phyloP scores from a whole-genome alignment of 2,329 filamentous ascomycete species.

The Alternaria brassicae region DNA sequence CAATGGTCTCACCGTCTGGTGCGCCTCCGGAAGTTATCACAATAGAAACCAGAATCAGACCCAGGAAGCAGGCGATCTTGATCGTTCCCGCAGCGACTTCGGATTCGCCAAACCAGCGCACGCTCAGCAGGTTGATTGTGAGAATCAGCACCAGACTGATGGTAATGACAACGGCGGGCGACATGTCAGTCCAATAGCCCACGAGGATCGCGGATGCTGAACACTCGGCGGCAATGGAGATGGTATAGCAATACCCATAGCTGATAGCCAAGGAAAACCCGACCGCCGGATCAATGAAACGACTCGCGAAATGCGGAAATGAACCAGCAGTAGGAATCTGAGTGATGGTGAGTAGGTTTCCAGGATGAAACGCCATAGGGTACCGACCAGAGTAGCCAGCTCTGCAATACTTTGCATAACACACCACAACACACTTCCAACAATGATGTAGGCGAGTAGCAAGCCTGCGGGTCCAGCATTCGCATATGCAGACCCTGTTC shows the following conservation, averaged over 20 bases:
- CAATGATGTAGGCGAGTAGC: slow-evolving; percentile 64
- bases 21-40: slow-evolving; percentile 51
- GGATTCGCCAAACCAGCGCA: slow-evolving; percentile 59
- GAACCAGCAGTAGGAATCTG: slow-evolving; percentile 55
- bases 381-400: slow-evolving; percentile 56
- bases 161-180: slow-evolving; percentile 62
- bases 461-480: slow-evolving; percentile 57
- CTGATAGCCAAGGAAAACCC: slow-evolving; percentile 60
- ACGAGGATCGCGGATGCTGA: slow-evolving; percentile 50
- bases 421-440: slow-evolving; percentile 61
- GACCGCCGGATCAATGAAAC: slow-evolving; percentile 68
- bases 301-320: slow-evolving; percentile 67
- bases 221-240: slow-evolving; percentile 58
- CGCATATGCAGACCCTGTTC: slow-evolving; percentile 28
- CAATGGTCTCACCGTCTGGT: slow-evolving; percentile 64
- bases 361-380: not conserved
- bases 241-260: slow-evolving; percentile 56
- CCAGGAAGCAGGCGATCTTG: slow-evolving; percentile 49
- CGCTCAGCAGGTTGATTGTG: slow-evolving; percentile 60
- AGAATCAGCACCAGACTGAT: slow-evolving; percentile 61
- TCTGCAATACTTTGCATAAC: slow-evolving; percentile 70
- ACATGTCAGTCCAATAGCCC: slow-evolving; percentile 55
- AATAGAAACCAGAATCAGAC: slow-evolving; percentile 31
- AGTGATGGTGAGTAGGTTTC: not conserved
- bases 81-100: slow-evolving; percentile 55